Percentiles rank a stretch among this genome's conserved stretches.
Conservation (phyloP, 305 asterid genomes). For the Nicotiana rustica region DNA sequence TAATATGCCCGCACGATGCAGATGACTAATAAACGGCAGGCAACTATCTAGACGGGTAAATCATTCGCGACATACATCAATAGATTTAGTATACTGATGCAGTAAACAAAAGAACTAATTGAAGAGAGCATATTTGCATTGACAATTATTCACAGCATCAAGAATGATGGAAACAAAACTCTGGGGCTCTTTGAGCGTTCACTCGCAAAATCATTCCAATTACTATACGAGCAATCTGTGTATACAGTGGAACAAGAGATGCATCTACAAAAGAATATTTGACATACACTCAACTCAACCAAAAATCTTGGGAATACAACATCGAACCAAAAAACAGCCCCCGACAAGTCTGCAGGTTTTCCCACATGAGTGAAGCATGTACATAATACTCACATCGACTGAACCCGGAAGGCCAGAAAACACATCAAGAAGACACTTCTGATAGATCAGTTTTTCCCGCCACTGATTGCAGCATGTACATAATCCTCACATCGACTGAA, state of each 20-base stretch:
- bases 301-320: no score
- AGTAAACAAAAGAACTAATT: background rate
- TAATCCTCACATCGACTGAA: conserved; percentile 82
- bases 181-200: conserved; percentile 4
- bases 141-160: background rate
- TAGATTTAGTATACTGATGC: background rate
- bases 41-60: background rate
- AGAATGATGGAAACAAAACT: conserved; percentile 20
- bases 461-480: conserved; percentile 74
- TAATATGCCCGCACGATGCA: background rate
- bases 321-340: conserved; percentile 50
- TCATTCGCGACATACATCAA: background rate
- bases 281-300: conserved; percentile 47
- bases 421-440: conserved; percentile 55
- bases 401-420: conserved; percentile 65
- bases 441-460: conserved; percentile 56
- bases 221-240: background rate
- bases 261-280: conserved; percentile 40
- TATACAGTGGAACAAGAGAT: background rate
- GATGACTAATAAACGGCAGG: background rate
- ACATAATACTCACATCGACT: conserved; percentile 80
- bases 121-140: background rate
- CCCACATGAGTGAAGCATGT: conserved; percentile 63
- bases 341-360: conserved; percentile 41
- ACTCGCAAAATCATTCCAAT: background rate